Conservation (phyloP, 1,139 yeast genomes). For the Yamadazyma atmosphaerica region DNA sequence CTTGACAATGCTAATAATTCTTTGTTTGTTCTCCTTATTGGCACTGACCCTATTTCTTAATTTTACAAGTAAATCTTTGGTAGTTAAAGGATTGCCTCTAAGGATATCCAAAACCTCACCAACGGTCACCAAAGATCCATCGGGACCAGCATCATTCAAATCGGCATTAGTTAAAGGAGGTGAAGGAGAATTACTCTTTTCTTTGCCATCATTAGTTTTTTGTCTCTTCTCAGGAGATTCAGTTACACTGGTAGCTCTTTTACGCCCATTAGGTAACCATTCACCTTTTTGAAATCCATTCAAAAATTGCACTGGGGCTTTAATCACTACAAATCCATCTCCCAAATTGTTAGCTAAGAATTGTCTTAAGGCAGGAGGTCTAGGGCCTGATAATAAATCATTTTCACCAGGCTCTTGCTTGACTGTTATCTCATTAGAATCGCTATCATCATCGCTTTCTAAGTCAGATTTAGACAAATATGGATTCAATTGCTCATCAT, state of each 20-base stretch:
- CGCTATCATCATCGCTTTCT: constrained; percentile 56
- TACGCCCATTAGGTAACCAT: constrained; percentile 74
- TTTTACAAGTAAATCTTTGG: constrained; percentile 62
- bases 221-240: constrained; percentile 39
- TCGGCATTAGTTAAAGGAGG: constrained; percentile 19
- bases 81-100: constrained; percentile 60
- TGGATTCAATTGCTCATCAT: constrained; percentile 74
- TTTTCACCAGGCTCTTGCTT: constrained; percentile 48
- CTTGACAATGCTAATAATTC: constrained; percentile 67
- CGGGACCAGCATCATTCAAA: constrained; percentile 41
- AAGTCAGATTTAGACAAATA: constrained; percentile 73
- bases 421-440: constrained; percentile 27
- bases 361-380: constrained; percentile 23
- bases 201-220: constrained; percentile 12
- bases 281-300: constrained; percentile 74
- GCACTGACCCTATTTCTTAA: constrained; percentile 64
- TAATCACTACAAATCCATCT: constrained; percentile 67
- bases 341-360: constrained; percentile 52
- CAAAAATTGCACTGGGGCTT: constrained; percentile 61
- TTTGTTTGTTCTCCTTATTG: constrained; percentile 67
- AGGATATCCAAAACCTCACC: constrained; percentile 71
- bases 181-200: constrained; percentile 18
- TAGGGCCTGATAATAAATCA: constrained; percentile 17
- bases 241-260: constrained; percentile 24
- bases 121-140: constrained; percentile 55